Evolutionary conservation across 2,329 filamentous ascomycete species (phyloP).

Genomic region (Epichloe festucae): DNA sequence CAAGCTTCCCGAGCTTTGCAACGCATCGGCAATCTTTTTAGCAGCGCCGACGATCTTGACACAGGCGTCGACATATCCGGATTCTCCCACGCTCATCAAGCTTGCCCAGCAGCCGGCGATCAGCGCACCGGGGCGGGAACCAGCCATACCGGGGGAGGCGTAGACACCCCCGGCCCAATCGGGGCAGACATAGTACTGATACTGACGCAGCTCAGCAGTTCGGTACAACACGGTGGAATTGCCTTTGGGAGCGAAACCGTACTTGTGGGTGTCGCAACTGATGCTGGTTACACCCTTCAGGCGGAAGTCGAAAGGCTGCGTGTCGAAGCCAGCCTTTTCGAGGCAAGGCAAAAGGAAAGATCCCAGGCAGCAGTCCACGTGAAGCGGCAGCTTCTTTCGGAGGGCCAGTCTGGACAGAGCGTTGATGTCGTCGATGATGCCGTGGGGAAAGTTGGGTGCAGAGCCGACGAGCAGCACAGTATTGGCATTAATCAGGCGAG

Average conservation of each 20-base stretch:
- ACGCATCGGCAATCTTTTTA: conserved; percentile 70
- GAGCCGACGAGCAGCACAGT: conserved; percentile 88
- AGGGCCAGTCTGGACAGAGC: conserved; percentile 71
- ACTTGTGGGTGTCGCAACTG: conserved; percentile 96
- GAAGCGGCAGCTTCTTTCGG: conserved; percentile 69
- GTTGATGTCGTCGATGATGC: conserved; percentile 91
- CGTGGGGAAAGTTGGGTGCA: conserved; percentile 95
- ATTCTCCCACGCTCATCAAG: conserved; percentile 76
- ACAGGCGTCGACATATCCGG: conserved; percentile 78
- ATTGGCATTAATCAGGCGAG: conserved; percentile 83
- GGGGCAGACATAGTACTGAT: conserved; percentile 93
- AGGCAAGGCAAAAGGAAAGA: conserved; percentile 92
- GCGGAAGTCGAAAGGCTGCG: conserved; percentile 82
- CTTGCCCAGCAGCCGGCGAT: conserved; percentile 95
- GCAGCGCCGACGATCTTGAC: conserved; percentile 76
- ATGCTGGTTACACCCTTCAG: conserved; percentile 91
- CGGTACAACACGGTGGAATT: conserved; percentile 92
- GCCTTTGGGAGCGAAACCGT: conserved; percentile 95
- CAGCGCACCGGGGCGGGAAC: conserved; percentile 80
- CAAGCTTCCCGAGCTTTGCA: conserved; percentile 56
- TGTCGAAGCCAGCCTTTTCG: conserved; percentile 83
- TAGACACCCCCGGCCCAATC: conserved; percentile 96
- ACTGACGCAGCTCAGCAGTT: conserved; percentile 59
- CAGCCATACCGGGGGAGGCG: conserved; percentile 87
- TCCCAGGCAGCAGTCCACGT: conserved; percentile 95